These are phyloP conservation scores for Calonectria multiphialidica DNA, from an alignment of 2,329 filamentous ascomycete species.

Conservation along the genomic window DNA sequence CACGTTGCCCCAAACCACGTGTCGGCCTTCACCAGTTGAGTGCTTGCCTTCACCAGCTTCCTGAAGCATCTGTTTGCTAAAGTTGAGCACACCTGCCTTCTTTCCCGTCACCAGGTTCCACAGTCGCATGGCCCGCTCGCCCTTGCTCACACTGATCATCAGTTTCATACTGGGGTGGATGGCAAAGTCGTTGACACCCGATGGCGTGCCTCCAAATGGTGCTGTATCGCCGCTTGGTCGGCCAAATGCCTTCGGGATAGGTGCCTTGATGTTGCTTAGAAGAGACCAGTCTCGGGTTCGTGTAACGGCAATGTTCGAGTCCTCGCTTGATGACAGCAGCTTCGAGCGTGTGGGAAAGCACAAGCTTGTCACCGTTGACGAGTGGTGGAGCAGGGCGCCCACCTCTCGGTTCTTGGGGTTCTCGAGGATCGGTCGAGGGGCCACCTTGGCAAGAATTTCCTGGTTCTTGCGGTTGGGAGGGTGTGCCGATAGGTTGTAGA, in stretches of 20 bases:
- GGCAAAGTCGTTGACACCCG: slow-evolving; percentile 95
- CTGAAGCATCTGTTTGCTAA: slow-evolving; percentile 78
- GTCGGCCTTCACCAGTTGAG: slow-evolving; percentile 84
- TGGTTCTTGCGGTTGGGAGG: slow-evolving; percentile 68
- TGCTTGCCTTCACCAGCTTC: slow-evolving; percentile 83
- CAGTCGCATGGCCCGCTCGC: slow-evolving; percentile 90
- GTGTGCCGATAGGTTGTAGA: slow-evolving; percentile 87
- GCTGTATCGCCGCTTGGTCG: slow-evolving; percentile 93
- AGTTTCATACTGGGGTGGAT: slow-evolving; percentile 97
- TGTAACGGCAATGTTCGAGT: slow-evolving; percentile 91
- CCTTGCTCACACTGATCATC: slow-evolving; percentile 92
- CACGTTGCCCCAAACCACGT: slow-evolving; percentile 82
- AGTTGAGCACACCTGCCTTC: slow-evolving; percentile 93
- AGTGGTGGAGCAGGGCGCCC: slow-evolving; percentile 88
- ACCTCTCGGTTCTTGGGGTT: slow-evolving; percentile 90
- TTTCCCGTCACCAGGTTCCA: slow-evolving; percentile 98
- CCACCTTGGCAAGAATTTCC: slow-evolving; percentile 74
- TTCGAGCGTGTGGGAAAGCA: slow-evolving; percentile 89
- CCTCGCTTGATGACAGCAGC: slow-evolving; percentile 87
- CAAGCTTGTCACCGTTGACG: slow-evolving; percentile 82
- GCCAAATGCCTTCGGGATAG: slow-evolving; percentile 82
- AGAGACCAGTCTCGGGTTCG: slow-evolving; percentile 91
- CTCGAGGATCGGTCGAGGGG: slow-evolving; percentile 81
- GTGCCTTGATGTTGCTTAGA: slow-evolving; percentile 89
- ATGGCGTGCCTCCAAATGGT: slow-evolving; percentile 81